Conservation (phyloP, 306 rosid genomes). For the Castanea sativa region DNA sequence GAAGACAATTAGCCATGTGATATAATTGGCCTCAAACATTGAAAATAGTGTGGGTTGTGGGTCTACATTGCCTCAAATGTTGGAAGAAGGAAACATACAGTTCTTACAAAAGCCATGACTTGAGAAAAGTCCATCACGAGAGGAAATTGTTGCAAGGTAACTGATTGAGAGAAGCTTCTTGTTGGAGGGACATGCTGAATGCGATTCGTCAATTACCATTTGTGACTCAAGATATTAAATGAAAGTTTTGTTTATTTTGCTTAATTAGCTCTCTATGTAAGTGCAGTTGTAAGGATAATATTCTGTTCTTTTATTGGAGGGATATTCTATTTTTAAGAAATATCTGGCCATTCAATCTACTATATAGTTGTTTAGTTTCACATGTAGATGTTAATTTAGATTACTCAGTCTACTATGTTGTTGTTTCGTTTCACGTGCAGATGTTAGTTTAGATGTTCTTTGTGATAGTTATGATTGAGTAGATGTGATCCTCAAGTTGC, state of each 20-base stretch:
- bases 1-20: conserved; percentile 6
- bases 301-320: too few species aligned
- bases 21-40: conserved; percentile 8
- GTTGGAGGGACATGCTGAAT: conserved; percentile 19
- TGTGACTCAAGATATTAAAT: conserved; percentile 3
- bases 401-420: too few species aligned
- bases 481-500: too few species aligned
- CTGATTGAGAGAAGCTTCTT: conserved; percentile 10
- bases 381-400: too few species aligned
- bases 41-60: conserved; percentile 10
- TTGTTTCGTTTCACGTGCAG: too few species aligned
- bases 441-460: too few species aligned
- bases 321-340: too few species aligned
- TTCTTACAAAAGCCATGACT: not conserved
- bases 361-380: too few species aligned
- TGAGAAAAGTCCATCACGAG: not conserved
- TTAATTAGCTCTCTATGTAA: not conserved
- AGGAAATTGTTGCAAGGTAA: not conserved
- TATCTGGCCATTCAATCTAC: too few species aligned
- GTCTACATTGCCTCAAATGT: conserved; percentile 17
- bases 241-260: conserved; percentile 9
- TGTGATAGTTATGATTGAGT: too few species aligned
- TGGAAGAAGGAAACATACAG: conserved; percentile 7
- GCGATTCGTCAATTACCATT: not conserved
- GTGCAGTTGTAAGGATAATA: too few species aligned